A percentile compares a stretch with the other conserved stretches of the same genome.
These are phyloP conservation scores for Aureoboletus auriporus DNA, from an alignment of 768 basidiomycete genomes.

Conservation along the genomic window DNA sequence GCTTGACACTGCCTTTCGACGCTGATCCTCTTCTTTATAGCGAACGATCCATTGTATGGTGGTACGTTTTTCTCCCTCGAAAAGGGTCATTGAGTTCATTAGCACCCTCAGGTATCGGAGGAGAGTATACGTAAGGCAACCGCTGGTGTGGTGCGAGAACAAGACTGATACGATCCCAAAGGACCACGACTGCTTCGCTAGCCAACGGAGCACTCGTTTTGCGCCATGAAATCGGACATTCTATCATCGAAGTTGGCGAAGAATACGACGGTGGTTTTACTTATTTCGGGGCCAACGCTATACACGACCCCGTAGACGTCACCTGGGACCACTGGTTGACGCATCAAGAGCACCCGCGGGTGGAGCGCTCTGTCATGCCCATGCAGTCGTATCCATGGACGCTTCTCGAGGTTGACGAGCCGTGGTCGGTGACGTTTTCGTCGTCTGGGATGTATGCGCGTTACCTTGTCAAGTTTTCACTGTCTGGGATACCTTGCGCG, in stretches of 20 bases:
- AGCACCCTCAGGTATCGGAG: constrained; percentile 55
- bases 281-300: constrained; percentile 69
- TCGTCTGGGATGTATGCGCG: constrained; percentile 63
- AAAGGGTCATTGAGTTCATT: background rate
- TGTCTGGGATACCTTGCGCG: constrained; percentile 60
- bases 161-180: constrained; percentile 23
- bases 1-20: background rate
- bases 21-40: constrained; percentile 32
- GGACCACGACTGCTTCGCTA: constrained; percentile 71
- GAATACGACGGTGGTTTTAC: constrained; percentile 78
- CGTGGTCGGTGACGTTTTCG: constrained; percentile 58
- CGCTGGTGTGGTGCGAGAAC: background rate
- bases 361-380: constrained; percentile 72
- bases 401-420: constrained; percentile 53
- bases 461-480: constrained; percentile 63
- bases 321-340: constrained; percentile 76
- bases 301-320: constrained; percentile 39
- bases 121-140: constrained; percentile 65
- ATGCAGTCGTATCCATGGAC: constrained; percentile 76
- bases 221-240: constrained; percentile 78
- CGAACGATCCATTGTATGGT: constrained; percentile 76
- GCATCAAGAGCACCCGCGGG: constrained; percentile 31
- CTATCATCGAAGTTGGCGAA: constrained; percentile 74
- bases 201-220: constrained; percentile 73
- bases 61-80: constrained; percentile 39